These are phyloP conservation scores for Lantana camara DNA, from an alignment of 257 asterid genomes.

Conservation along the genomic window DNA sequence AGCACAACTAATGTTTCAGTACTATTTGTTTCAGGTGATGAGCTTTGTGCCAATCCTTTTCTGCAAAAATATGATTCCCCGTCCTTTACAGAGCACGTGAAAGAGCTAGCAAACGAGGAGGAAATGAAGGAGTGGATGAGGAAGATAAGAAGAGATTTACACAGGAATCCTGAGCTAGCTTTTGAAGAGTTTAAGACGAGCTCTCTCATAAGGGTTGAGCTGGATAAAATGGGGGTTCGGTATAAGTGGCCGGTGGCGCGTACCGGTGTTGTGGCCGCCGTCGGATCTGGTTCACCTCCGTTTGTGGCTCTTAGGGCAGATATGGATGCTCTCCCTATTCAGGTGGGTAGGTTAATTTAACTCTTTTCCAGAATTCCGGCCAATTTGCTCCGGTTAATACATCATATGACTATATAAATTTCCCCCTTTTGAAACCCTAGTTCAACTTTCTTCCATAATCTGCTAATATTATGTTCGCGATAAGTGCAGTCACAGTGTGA, in stretches of 20 bases:
- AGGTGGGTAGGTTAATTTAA: slow-evolving; percentile 32
- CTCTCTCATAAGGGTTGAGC: slow-evolving; percentile 43
- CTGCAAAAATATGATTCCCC: slow-evolving; percentile 21
- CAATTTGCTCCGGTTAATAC: too few species aligned
- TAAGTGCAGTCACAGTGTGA: too few species aligned
- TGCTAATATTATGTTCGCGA: too few species aligned
- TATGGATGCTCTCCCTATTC: slow-evolving; percentile 63
- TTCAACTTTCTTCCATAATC: too few species aligned
- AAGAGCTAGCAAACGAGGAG: slow-evolving; percentile 31
- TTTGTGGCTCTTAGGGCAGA: slow-evolving; percentile 69
- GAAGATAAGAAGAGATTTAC: slow-evolving; percentile 46
- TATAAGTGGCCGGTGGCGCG: slow-evolving; percentile 60
- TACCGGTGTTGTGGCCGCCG: slow-evolving; percentile 49
- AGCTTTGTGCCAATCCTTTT: slow-evolving; percentile 26
- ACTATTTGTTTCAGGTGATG: not conserved
- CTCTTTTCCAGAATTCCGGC: too few species aligned
- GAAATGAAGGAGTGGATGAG: slow-evolving; percentile 45
- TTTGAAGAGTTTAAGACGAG: slow-evolving; percentile 52
- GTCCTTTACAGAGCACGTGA: slow-evolving; percentile 22
- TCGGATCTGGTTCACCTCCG: slow-evolving; percentile 56
- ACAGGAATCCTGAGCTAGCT: slow-evolving; percentile 56
- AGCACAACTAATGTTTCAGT: not conserved
- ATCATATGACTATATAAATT: too few species aligned
- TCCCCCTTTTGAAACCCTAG: too few species aligned
- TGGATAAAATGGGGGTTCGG: slow-evolving; percentile 45